Percentiles rank a stretch among this genome's conserved stretches.
phyloP scores from a whole-genome alignment of 345 rosid species.

The Eucalyptus brandiana region DNA sequence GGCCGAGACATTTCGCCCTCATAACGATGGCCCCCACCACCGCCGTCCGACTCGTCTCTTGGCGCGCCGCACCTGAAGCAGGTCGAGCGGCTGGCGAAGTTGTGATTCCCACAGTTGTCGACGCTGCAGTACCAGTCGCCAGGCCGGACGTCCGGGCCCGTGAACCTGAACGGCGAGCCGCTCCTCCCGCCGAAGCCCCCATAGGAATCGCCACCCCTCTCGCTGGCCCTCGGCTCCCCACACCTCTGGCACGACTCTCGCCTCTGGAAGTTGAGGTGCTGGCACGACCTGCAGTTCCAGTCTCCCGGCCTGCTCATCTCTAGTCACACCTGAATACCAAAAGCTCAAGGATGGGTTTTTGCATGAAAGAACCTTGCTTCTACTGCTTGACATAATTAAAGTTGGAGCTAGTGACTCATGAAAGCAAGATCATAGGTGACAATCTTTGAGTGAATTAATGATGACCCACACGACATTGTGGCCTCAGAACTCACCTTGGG shows the following conservation, averaged over 20 bases:
- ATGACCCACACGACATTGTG: not conserved
- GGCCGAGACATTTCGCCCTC: conserved; percentile 2
- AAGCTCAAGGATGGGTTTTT: not conserved
- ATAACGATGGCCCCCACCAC: not conserved
- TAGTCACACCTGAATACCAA: not conserved
- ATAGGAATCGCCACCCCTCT: conserved; percentile 9
- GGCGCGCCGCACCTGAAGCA: conserved; percentile 85
- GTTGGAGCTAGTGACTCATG: not conserved
- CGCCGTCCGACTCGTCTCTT: conserved; percentile 33
- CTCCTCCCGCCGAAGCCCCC: conserved; percentile 34
- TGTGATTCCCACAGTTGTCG: conserved; percentile 77
- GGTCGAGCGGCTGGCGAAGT: conserved; percentile 81
- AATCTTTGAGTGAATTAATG: not conserved
- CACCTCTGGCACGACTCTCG: conserved; percentile 81
- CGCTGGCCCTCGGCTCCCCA: conserved; percentile 6
- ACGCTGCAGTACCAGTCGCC: conserved; percentile 93
- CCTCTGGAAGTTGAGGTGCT: conserved; percentile 74
- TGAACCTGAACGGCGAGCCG: conserved; percentile 54
- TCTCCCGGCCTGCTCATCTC: conserved; percentile 73
- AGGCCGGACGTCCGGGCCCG: conserved; percentile 88
- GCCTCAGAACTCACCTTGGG: not conserved
- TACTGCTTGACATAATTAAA: not conserved
- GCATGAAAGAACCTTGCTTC: not conserved
- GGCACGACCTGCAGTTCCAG: conserved; percentile 87
- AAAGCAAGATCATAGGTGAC: not conserved